These are phyloP conservation scores for Sordariomycetes sp. DNA, from an alignment of 2,329 filamentous ascomycete species.

Conservation along the genomic window DNA sequence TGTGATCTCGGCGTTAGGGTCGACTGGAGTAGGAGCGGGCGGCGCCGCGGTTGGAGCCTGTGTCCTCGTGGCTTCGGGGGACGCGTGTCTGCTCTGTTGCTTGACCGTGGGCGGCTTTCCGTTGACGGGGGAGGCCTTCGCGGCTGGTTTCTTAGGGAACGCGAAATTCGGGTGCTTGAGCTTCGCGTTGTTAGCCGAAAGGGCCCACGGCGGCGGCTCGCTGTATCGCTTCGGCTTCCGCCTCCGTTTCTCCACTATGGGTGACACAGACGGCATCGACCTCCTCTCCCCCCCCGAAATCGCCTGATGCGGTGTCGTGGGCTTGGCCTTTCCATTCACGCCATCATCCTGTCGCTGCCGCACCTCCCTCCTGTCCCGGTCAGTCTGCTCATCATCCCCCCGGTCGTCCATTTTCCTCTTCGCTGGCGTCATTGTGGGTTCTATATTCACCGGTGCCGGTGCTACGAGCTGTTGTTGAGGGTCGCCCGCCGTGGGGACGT, in stretches of 20 bases:
- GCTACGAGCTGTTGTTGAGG: not conserved
- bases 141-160: constrained; percentile 1
- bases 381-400: constrained; percentile 9
- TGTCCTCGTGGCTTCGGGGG: constrained; percentile 2
- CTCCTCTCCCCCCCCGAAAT: not conserved
- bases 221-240: constrained; percentile 1
- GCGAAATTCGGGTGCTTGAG: constrained; percentile 2
- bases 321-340: constrained; percentile 1
- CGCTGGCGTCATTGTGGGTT: constrained; percentile 18
- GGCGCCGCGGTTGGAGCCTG: constrained; percentile 1
- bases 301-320: not conserved
- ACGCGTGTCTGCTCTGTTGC: not conserved
- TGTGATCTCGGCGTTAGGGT: constrained; percentile 7
- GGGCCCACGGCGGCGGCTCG: constrained; percentile 5
- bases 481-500: constrained; percentile 1
- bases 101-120: not conserved
- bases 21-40: constrained; percentile 7
- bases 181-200: not conserved
- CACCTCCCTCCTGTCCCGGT: not conserved
- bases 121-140: not conserved
- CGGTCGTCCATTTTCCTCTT: constrained; percentile 26
- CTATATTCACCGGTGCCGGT: not conserved
- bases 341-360: constrained; percentile 1
- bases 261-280: not conserved
- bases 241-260: not conserved